These are phyloP conservation scores for Arxiozyma bovina DNA, from an alignment of 1,139 yeast species.

Conservation along the genomic window DNA sequence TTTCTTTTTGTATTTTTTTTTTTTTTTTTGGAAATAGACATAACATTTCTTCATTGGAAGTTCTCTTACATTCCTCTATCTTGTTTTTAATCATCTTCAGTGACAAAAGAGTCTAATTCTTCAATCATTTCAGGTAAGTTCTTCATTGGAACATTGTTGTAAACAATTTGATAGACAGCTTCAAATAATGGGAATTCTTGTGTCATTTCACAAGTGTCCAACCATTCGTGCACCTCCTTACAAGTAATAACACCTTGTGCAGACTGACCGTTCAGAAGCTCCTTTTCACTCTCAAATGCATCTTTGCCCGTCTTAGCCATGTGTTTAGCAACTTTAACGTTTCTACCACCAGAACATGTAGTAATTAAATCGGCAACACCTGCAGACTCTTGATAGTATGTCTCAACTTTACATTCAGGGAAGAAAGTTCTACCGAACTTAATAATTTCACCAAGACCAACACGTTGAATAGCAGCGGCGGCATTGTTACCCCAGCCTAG, in stretches of 20 bases:
- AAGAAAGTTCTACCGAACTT: slow-evolving; percentile 68
- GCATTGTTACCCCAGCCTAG: slow-evolving; percentile 98
- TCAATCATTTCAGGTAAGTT: slow-evolving; percentile 56
- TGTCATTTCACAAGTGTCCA: slow-evolving; percentile 48
- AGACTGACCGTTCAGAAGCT: slow-evolving; percentile 79
- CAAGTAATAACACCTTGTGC: slow-evolving; percentile 91
- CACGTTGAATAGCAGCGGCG: slow-evolving; percentile 91
- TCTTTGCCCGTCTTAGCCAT: slow-evolving; percentile 63
- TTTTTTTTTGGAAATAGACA: too few relatives aligned
- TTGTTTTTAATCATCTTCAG: slow-evolving; percentile 7
- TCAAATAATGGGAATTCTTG: slow-evolving; percentile 81
- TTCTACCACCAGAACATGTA: slow-evolving; percentile 94
- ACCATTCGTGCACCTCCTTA: slow-evolving; percentile 79
- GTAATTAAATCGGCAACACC: slow-evolving; percentile 97
- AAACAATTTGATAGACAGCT: slow-evolving; percentile 75
- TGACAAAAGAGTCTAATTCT: slow-evolving; percentile 22
- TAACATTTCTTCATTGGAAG: background rate
- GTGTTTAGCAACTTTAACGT: slow-evolving; percentile 76
- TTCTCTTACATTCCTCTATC: background rate
- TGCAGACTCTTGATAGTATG: slow-evolving; percentile 85
- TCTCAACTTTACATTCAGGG: slow-evolving; percentile 61
- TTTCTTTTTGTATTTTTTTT: too few relatives aligned
- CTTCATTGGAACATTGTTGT: slow-evolving; percentile 57
- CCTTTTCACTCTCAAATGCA: slow-evolving; percentile 75
- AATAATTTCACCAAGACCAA: slow-evolving; percentile 82